These are phyloP conservation scores for Yamadazyma endophytica DNA, from an alignment of 805 yeast species.

Conservation along the genomic window DNA sequence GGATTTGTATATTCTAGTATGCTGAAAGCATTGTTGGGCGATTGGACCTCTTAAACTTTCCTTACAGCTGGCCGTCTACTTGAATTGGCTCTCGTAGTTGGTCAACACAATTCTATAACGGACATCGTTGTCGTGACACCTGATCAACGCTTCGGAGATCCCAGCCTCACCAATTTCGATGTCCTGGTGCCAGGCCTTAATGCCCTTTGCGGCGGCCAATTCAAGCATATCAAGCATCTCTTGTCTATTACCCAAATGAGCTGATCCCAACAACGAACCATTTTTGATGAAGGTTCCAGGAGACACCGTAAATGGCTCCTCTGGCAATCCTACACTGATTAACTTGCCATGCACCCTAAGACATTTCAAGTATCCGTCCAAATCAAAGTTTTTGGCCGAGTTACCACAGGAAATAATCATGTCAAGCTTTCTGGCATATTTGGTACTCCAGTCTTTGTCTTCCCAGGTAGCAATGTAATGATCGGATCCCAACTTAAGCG, in stretches of 20 bases:
- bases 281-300: conserved; percentile 24
- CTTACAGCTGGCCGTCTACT: not conserved
- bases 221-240: conserved; percentile 35
- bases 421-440: conserved; percentile 38
- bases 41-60: no score
- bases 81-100: conserved; percentile 40
- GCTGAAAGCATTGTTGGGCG: no score
- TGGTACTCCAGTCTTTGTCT: conserved; percentile 35
- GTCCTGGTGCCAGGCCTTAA: conserved; percentile 34
- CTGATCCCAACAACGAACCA: conserved; percentile 26
- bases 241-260: conserved; percentile 30
- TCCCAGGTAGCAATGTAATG: conserved; percentile 46
- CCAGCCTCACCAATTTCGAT: conserved; percentile 31
- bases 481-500: conserved; percentile 28
- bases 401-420: conserved; percentile 52
- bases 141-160: conserved; percentile 29
- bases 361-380: conserved; percentile 44
- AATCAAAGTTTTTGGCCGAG: conserved; percentile 46
- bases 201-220: conserved; percentile 32
- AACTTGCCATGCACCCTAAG: conserved; percentile 23
- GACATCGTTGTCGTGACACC: conserved; percentile 31
- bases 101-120: conserved; percentile 56
- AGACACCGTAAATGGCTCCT: conserved; percentile 15
- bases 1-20: no score
- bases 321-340: conserved; percentile 25